Conservation (phyloP, 768 basidiomycete genomes). For the Amanita brunnescens region DNA sequence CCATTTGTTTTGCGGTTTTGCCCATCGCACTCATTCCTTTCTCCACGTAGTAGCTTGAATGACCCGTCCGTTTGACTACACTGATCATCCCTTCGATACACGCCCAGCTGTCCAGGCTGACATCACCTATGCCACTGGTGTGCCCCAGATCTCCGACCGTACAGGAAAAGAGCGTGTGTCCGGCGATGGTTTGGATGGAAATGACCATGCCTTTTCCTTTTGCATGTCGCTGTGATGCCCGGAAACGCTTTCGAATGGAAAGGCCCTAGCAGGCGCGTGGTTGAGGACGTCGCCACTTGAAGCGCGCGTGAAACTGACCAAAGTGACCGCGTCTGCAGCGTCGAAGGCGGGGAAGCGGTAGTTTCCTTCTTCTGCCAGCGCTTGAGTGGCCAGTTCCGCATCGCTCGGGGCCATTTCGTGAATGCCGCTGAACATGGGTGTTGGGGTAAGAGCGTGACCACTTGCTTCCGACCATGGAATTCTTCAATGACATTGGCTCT, state of each 20-base stretch:
- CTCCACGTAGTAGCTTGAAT: conserved; percentile 81
- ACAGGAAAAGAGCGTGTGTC: conserved; percentile 73
- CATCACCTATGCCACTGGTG: conserved; percentile 57
- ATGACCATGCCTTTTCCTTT: conserved; percentile 79
- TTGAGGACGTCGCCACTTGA: not conserved
- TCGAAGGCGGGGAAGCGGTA: conserved; percentile 70
- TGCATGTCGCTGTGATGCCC: conserved; percentile 56
- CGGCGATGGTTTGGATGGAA: conserved; percentile 70
- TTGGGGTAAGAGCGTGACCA: not conserved
- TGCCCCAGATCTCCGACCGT: conserved; percentile 77
- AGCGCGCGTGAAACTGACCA: conserved; percentile 30
- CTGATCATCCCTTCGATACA: conserved; percentile 73
- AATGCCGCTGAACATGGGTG: conserved; percentile 53
- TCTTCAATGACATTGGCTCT: conserved; percentile 68
- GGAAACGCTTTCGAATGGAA: conserved; percentile 78
- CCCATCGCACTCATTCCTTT: conserved; percentile 82
- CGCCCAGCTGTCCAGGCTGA: conserved; percentile 75
- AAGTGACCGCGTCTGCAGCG: conserved; percentile 71
- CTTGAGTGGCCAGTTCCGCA: conserved; percentile 63
- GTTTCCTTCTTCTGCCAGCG: conserved; percentile 58
- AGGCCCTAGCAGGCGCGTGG: conserved; percentile 33
- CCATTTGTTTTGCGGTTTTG: conserved; percentile 65
- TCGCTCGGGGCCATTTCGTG: conserved; percentile 58
- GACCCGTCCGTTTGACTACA: conserved; percentile 72
- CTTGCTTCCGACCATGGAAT: conserved; percentile 48